phyloP scores from a whole-genome alignment of 179 eudicot species.

The Patellifolia procumbens region DNA sequence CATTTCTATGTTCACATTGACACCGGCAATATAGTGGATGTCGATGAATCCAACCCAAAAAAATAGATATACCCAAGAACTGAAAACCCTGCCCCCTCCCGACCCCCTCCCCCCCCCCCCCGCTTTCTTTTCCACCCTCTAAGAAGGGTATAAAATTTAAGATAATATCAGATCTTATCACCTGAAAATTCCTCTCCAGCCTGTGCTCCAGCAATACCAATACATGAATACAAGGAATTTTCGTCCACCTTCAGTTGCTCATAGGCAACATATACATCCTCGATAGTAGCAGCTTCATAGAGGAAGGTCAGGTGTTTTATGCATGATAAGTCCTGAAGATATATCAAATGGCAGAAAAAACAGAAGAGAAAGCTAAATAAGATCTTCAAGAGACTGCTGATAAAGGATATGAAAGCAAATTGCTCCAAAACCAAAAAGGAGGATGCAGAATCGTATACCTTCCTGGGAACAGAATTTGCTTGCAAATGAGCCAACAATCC shows the following conservation, averaged over 20 bases:
- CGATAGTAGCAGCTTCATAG: slow-evolving; percentile 76
- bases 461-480: slow-evolving; percentile 84
- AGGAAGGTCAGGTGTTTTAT: slow-evolving; percentile 78
- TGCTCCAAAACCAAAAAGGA: too few relatives aligned
- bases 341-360: slow-evolving; percentile 13
- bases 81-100: background rate
- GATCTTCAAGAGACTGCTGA: background rate
- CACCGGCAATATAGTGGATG: background rate
- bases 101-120: too few relatives aligned
- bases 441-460: slow-evolving; percentile 41
- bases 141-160: too few relatives aligned
- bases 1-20: background rate
- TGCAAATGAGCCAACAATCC: slow-evolving; percentile 95
- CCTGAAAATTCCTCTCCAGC: slow-evolving; percentile 73
- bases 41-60: background rate
- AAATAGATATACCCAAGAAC: background rate
- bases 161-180: slow-evolving; percentile 29
- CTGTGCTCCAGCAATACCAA: slow-evolving; percentile 93
- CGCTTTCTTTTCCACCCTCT: background rate
- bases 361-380: slow-evolving; percentile 3
- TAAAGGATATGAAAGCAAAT: slow-evolving; percentile 6
- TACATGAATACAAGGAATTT: slow-evolving; percentile 76
- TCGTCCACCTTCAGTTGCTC: slow-evolving; percentile 89
- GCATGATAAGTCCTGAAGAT: slow-evolving; percentile 76
- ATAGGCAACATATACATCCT: slow-evolving; percentile 79